Base-by-base conservation (phyloP, 441 rosid species). In the Theobroma grandiflorum region DNA sequence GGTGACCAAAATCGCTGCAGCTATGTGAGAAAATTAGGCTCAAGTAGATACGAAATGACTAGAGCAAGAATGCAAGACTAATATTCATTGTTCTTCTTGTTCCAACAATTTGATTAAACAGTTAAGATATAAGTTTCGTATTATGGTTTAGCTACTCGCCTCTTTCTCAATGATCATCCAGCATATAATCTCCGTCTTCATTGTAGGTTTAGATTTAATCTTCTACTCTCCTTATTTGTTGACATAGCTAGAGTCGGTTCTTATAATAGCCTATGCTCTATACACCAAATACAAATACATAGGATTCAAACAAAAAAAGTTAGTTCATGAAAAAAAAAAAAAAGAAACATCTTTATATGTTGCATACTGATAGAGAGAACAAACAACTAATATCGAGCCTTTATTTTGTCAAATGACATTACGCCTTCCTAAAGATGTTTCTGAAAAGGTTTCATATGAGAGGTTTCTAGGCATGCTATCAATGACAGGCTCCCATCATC, bases 381-480 rank as follows among this genome's bases (percentile, higher is more conserved):
- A 55, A 77, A 55, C 62, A 53, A 35, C 75, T 52, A 72, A 72
- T 37, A 37, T 3, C 64, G 63, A 11, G 50, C 64, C 18, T 11
- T 72, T 72, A 37, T 72, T n/a, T 11, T 72, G 49, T 43, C 61
- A 64, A 63, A n/a, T 12, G 22, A 7, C 40, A 62, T 42, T 55
- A 77, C 26, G 35, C 65, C 50, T 20, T 80, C 69, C 26, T 42
- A 79, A 18, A 84, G 59, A 1, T 70, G 35, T 55, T 77, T 67
- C 75, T 68, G 52, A 40, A 85, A 87, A 14, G 53, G 49, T 68
- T 86, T 42, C 76, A 82, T 70, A 71, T 75, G 76, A 62, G 65
- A 62, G 14, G 69, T 37, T 57, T 84, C 77, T 8, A 87, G 47
- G 74, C 82, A 75, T 10, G 80, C 74, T 1, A 62, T 26, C 65